phyloP scores from a whole-genome alignment of 257 asterid genomes.

The Avicennia marina region DNA sequence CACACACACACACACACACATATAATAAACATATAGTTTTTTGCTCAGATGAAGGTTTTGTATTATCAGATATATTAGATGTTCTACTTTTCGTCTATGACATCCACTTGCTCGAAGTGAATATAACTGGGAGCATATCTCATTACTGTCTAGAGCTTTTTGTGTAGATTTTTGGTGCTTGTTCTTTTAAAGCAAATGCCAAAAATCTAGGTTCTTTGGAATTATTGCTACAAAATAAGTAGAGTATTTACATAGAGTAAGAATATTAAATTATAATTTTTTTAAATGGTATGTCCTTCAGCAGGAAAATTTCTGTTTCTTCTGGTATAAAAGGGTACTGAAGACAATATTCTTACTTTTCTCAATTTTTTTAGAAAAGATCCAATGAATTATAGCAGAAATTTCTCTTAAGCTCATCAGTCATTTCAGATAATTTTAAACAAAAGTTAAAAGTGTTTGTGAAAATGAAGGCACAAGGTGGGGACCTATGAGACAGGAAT shows the following conservation, averaged over 20 bases:
- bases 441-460: no score
- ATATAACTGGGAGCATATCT: neutral
- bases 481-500: no score
- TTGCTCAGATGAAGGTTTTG: no score
- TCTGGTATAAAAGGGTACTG: neutral
- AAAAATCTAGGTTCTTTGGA: neutral
- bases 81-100: neutral
- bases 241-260: no score
- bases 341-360: neutral
- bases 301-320: neutral
- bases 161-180: neutral
- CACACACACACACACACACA: no score
- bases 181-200: neutral
- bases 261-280: neutral
- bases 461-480: no score
- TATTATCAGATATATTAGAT: no score
- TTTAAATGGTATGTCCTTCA: neutral
- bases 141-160: neutral
- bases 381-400: no score
- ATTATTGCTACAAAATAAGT: neutral
- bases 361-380: neutral
- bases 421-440: no score
- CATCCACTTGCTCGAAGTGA: slow-evolving; percentile 3
- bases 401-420: no score
- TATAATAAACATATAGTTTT: no score